phyloP scores from a whole-genome alignment of 441 rosid species.

The Isatis lusitanica region DNA sequence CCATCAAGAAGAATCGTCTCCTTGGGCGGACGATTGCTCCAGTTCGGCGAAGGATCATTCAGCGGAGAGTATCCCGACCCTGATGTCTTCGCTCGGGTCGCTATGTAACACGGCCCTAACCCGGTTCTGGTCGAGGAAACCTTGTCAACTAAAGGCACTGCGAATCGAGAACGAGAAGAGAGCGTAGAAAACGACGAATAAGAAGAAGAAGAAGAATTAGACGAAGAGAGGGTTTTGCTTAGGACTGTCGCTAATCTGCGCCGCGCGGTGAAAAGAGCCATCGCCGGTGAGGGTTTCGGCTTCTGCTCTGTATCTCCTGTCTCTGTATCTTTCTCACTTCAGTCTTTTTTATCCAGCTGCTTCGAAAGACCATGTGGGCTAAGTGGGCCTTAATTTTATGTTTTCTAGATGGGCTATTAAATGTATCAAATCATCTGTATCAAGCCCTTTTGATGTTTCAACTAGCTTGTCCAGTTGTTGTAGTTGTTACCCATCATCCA shows the following conservation, averaged over 20 bases:
- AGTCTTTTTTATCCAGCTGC: background rate
- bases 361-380: constrained; percentile 26
- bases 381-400: constrained; percentile 5
- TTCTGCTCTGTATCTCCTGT: background rate
- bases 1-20: constrained; percentile 90
- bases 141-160: constrained; percentile 42
- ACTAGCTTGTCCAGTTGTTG: background rate
- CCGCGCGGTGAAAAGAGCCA: constrained; percentile 62
- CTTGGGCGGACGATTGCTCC: constrained; percentile 92
- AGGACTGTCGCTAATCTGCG: constrained; percentile 51
- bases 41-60: constrained; percentile 89
- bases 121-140: constrained; percentile 27
- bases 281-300: constrained; percentile 40
- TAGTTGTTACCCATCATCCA: background rate
- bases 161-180: constrained; percentile 52
- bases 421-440: background rate
- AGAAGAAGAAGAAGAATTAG: background rate
- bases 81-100: constrained; percentile 61
- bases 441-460: background rate
- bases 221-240: constrained; percentile 37
- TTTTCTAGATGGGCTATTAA: background rate
- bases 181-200: constrained; percentile 38
- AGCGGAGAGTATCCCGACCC: constrained; percentile 82
- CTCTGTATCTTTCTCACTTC: background rate
- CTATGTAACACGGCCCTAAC: constrained; percentile 38